phyloP scores from a whole-genome alignment of 352 stramenopile species.

The Elongisporangium undulatum region DNA sequence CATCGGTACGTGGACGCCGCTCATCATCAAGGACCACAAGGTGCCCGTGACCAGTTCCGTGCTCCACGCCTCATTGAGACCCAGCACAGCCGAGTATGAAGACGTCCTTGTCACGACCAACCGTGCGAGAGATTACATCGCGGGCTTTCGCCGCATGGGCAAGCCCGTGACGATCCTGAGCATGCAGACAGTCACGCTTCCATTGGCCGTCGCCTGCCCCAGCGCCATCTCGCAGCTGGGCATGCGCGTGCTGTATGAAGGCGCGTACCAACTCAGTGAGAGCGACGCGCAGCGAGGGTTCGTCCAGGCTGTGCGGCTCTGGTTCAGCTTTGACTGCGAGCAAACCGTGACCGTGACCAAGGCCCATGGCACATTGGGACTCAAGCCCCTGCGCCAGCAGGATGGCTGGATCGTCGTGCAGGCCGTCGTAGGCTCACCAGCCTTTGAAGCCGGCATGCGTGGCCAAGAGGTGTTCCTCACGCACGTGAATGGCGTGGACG shows the following conservation, averaged over 20 bases:
- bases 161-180: constrained; percentile 64
- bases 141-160: constrained; percentile 46
- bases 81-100: constrained; percentile 38
- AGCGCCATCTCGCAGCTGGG: constrained; percentile 64
- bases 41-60: background rate
- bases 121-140: constrained; percentile 61
- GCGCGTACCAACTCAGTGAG: constrained; percentile 51
- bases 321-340: constrained; percentile 81
- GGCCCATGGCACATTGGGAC: constrained; percentile 51
- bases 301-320: constrained; percentile 63
- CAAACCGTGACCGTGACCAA: constrained; percentile 79
- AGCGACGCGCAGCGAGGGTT: constrained; percentile 48
- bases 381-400: constrained; percentile 71
- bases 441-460: constrained; percentile 70
- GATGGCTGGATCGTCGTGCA: constrained; percentile 78
- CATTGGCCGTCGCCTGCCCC: constrained; percentile 53
- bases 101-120: constrained; percentile 63
- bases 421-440: constrained; percentile 52
- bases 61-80: constrained; percentile 19
- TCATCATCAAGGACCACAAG: constrained; percentile 47
- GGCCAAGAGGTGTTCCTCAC: constrained; percentile 73
- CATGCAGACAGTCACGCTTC: constrained; percentile 58
- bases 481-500: constrained; percentile 75
- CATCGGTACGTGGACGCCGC: constrained; percentile 68
- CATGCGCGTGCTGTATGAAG: constrained; percentile 48